phyloP scores from a whole-genome alignment of 83 land plant species.

The Thuja plicata region DNA sequence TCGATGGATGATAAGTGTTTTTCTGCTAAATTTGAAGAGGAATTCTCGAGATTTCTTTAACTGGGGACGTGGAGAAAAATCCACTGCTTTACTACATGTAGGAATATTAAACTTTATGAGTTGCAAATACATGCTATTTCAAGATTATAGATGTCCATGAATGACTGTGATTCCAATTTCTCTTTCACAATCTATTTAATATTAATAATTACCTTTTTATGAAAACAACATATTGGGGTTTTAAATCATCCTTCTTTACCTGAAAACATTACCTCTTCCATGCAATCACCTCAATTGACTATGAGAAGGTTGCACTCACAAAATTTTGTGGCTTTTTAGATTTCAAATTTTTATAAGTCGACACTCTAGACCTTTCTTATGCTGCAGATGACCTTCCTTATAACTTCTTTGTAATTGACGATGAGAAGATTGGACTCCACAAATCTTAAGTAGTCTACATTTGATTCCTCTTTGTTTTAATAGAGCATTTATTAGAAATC shows the following conservation, averaged over 20 bases:
- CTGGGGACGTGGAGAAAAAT: constrained; percentile 33
- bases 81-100: constrained; percentile 16
- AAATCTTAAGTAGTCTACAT: too few relatives aligned
- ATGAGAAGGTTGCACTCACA: not conserved
- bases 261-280: not conserved
- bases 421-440: too few relatives aligned
- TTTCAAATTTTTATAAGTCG: too few relatives aligned
- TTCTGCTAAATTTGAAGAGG: not conserved
- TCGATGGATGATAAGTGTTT: constrained; percentile 5
- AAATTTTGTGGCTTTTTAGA: not conserved
- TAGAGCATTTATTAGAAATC: too few relatives aligned
- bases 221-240: not conserved
- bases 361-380: not conserved
- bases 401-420: too few relatives aligned
- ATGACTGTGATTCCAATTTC: not conserved
- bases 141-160: not conserved
- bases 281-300: not conserved
- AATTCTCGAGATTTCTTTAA: not conserved
- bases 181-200: not conserved
- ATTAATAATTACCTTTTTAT: not conserved
- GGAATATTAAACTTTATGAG: not conserved
- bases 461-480: too few relatives aligned
- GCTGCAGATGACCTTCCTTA: not conserved
- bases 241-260: not conserved
- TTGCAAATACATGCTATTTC: not conserved